Percentiles rank a stretch among this genome's conserved stretches.
Conservation (phyloP, 2,329 filamentous ascomycete genomes). For the Alternaria tenuissima region DNA sequence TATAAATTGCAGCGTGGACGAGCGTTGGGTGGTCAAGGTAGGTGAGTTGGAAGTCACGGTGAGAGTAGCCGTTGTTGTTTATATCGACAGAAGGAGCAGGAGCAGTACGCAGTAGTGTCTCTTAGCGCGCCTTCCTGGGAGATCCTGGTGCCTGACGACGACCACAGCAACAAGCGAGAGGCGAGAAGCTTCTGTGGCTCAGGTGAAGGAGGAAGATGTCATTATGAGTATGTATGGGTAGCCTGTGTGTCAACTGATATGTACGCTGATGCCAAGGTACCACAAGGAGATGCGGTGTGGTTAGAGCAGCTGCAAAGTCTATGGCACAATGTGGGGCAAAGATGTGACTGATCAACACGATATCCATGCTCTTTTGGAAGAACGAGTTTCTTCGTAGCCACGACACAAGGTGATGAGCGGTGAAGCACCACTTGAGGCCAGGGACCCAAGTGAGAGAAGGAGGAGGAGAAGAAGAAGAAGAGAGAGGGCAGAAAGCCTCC, state of each 20-base stretch:
- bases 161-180: conserved; percentile 1
- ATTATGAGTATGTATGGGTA: background rate
- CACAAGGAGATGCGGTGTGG: background rate
- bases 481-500: background rate
- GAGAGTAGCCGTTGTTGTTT: conserved; percentile 13
- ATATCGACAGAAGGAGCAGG: conserved; percentile 14
- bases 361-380: background rate
- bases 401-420: background rate
- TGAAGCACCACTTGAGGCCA: background rate
- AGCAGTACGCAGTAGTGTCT: conserved; percentile 9
- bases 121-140: conserved; percentile 9
- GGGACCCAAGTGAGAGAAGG: background rate
- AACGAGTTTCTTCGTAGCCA: background rate
- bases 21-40: background rate
- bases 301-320: background rate
- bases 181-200: conserved; percentile 7
- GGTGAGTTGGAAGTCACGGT: background rate
- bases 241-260: background rate
- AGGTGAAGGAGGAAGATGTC: conserved; percentile 9
- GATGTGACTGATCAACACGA: background rate
- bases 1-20: background rate
- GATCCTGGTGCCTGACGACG: conserved; percentile 5
- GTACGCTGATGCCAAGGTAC: background rate
- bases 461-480: background rate
- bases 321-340: background rate